These are phyloP conservation scores for Phialocephala subalpina DNA, from an alignment of 2,329 filamentous ascomycete genomes.

Conservation along the genomic window DNA sequence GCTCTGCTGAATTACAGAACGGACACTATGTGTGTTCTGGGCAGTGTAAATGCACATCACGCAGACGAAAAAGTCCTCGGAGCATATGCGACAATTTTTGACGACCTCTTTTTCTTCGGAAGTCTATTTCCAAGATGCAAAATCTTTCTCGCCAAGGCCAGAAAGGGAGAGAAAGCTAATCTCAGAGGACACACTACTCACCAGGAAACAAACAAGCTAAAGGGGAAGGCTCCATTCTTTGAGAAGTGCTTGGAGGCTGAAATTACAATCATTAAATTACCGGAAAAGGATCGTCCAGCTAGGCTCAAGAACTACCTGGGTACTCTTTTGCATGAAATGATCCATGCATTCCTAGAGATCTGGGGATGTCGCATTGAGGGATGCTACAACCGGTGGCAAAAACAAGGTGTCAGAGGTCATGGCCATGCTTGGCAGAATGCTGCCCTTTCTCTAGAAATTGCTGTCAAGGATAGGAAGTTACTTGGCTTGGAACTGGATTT, in stretches of 20 bases:
- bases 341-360: constrained; percentile 18
- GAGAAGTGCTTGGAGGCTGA: background rate
- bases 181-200: background rate
- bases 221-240: background rate
- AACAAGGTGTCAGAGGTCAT: constrained; percentile 14
- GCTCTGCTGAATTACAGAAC: constrained; percentile 17
- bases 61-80: constrained; percentile 11
- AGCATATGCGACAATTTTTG: constrained; percentile 21
- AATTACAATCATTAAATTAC: background rate
- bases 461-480: constrained; percentile 15
- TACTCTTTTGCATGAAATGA: constrained; percentile 23
- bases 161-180: background rate
- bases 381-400: constrained; percentile 13
- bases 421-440: constrained; percentile 23
- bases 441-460: constrained; percentile 21
- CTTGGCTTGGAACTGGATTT: constrained; percentile 20
- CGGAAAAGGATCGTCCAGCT: background rate
- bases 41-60: background rate
- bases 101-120: constrained; percentile 27
- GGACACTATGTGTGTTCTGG: constrained; percentile 15
- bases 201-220: background rate
- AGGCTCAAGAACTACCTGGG: constrained; percentile 9
- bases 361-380: constrained; percentile 15
- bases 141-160: background rate
- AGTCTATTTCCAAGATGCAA: constrained; percentile 5